Evolutionary conservation across 495 filamentous ascomycete genomes (phyloP).

Genomic region (Penicillium turbatum): DNA sequence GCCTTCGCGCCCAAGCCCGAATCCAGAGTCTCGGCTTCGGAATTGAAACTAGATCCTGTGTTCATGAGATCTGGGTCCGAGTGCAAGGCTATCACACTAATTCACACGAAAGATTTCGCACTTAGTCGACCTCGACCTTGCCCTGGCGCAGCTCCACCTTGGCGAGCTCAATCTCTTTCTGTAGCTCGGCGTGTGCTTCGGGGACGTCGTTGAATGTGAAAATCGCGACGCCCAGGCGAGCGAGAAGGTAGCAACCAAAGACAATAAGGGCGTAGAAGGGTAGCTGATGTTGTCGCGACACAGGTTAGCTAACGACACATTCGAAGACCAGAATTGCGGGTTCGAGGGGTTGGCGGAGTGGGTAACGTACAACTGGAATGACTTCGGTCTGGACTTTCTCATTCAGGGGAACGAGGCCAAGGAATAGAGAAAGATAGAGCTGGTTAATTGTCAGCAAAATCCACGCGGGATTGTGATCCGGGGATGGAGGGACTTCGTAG

Average conservation of each 20-base stretch:
- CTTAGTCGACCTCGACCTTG: slow-evolving; percentile 50
- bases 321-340: not conserved
- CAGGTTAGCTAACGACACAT: not conserved
- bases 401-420: slow-evolving; percentile 81
- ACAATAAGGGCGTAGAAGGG: slow-evolving; percentile 90
- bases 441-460: slow-evolving; percentile 32
- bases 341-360: not conserved
- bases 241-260: slow-evolving; percentile 90
- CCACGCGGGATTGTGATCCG: not conserved
- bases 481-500: not conserved
- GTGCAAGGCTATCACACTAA: not conserved
- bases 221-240: slow-evolving; percentile 85
- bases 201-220: slow-evolving; percentile 96
- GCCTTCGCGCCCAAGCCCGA: not conserved
- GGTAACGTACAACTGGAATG: slow-evolving; percentile 47
- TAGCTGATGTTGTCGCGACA: slow-evolving; percentile 49
- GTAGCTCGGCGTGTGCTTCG: slow-evolving; percentile 82
- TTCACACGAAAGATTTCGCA: not conserved
- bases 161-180: slow-evolving; percentile 57
- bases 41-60: not conserved
- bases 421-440: slow-evolving; percentile 84
- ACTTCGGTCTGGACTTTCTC: slow-evolving; percentile 53
- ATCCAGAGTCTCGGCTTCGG: not conserved
- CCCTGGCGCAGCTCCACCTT: slow-evolving; percentile 46
- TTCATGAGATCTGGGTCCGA: not conserved